A percentile compares a stretch with the other conserved stretches of the same genome.
Evolutionary conservation across 495 filamentous ascomycete genomes (phyloP).

Genomic region (Aspergillus baeticus): DNA sequence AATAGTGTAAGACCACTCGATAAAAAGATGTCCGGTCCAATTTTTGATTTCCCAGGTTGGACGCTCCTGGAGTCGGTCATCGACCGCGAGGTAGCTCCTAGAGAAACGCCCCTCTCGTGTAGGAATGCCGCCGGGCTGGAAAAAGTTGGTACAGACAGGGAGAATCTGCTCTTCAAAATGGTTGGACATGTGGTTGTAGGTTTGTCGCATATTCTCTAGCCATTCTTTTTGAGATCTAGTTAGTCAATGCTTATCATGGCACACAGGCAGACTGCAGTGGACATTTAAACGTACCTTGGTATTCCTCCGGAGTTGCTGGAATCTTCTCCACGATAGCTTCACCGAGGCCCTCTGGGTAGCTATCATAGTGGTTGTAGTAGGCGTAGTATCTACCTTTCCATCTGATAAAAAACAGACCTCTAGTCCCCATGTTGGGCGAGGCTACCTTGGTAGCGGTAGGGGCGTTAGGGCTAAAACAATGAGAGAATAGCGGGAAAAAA

Average conservation of each 20-base stretch:
- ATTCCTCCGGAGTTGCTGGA: slow-evolving; percentile 21
- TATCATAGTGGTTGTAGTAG: slow-evolving; percentile 32
- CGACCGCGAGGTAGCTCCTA: slow-evolving; percentile 18
- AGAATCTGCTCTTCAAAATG: slow-evolving; percentile 16
- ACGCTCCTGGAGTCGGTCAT: slow-evolving; percentile 14
- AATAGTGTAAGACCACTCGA: slow-evolving; percentile 21
- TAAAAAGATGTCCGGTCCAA: not conserved
- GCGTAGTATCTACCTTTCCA: slow-evolving; percentile 28
- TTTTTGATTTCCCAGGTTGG: slow-evolving; percentile 7
- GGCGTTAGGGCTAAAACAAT: too few species aligned
- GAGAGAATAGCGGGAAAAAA: too few species aligned
- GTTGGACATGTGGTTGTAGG: slow-evolving; percentile 8
- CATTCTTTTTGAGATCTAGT: slow-evolving; percentile 10
- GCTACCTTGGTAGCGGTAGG: too few species aligned
- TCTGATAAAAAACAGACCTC: slow-evolving; percentile 25
- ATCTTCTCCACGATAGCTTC: slow-evolving; percentile 23
- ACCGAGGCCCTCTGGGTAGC: slow-evolving; percentile 28
- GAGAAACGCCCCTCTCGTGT: slow-evolving; percentile 7
- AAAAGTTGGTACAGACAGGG: slow-evolving; percentile 2
- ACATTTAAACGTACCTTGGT: slow-evolving; percentile 13
- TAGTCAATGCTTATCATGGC: too few species aligned
- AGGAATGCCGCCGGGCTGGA: slow-evolving; percentile 1
- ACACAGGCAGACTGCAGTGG: too few species aligned
- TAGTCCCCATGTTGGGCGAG: slow-evolving; percentile 31
- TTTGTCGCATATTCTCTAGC: slow-evolving; percentile 11